Conservation (phyloP, 2,329 filamentous ascomycete genomes). For the Epichloe typhina region DNA sequence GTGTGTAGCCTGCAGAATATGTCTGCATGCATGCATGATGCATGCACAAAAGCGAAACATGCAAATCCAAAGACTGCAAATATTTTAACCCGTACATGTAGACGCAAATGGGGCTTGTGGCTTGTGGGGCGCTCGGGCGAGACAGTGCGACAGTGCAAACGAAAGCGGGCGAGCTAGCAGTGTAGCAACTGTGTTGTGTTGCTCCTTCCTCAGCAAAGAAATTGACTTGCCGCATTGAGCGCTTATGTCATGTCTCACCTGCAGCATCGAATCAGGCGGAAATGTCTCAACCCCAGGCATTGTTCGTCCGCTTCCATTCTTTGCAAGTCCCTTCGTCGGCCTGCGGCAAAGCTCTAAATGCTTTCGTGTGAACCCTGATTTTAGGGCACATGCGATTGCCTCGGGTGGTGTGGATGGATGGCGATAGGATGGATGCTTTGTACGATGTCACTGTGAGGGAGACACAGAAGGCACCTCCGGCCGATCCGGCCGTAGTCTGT, state of each 20-base stretch:
- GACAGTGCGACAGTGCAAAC: background rate
- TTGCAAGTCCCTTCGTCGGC: background rate
- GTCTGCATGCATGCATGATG: background rate
- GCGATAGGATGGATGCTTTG: background rate
- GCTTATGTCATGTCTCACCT: background rate
- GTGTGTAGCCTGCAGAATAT: background rate
- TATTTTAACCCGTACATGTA: no score
- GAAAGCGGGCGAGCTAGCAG: constrained; percentile 1
- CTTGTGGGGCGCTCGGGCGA: constrained; percentile 3
- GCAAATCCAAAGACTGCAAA: background rate
- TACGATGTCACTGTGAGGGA: background rate
- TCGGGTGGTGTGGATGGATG: background rate
- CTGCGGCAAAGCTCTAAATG: background rate
- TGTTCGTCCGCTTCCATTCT: background rate
- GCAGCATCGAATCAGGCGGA: background rate
- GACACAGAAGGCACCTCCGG: background rate
- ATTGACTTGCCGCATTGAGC: background rate
- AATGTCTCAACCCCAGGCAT: background rate
- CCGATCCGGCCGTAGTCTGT: background rate
- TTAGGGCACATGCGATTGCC: background rate
- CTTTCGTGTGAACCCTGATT: background rate
- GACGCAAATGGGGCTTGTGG: constrained; percentile 4
- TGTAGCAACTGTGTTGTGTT: background rate
- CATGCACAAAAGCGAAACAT: background rate
- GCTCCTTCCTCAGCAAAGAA: background rate